A percentile compares a stretch with the other conserved stretches of the same genome.
Conservation (phyloP, 2,329 filamentous ascomycete species). For the Dryadomyces quercus-mongolicae region DNA sequence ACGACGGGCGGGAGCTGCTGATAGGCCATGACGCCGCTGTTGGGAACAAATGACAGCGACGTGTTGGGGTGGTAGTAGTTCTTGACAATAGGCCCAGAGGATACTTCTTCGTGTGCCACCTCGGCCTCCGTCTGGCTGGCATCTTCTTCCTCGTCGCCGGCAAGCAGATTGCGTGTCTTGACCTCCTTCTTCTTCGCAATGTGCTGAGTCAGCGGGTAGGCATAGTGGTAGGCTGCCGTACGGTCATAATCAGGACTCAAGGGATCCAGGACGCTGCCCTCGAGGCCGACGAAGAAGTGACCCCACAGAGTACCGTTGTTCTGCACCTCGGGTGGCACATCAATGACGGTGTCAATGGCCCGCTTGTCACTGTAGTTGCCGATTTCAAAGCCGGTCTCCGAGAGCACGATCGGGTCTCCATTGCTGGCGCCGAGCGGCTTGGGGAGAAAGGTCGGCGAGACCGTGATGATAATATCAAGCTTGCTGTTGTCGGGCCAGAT, state of each 20-base stretch:
- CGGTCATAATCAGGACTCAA: conserved; percentile 58
- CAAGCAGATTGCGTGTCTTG: conserved; percentile 83
- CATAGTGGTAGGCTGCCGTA: conserved; percentile 69
- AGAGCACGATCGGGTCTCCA: conserved; percentile 57
- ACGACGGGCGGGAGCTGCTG: conserved; percentile 58
- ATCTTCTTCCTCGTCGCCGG: conserved; percentile 32
- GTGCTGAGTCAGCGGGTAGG: conserved; percentile 78
- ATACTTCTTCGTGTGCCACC: conserved; percentile 31
- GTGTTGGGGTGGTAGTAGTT: conserved; percentile 96
- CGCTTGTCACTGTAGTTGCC: conserved; percentile 72
- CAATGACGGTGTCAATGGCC: conserved; percentile 63
- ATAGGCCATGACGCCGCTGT: conserved; percentile 59
- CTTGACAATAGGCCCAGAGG: conserved; percentile 55
- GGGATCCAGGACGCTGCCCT: conserved; percentile 68
- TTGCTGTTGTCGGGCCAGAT: conserved; percentile 75
- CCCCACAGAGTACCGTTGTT: conserved; percentile 90
- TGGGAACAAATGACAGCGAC: conserved; percentile 75
- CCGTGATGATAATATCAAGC: conserved; percentile 74
- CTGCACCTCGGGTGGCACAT: conserved; percentile 68
- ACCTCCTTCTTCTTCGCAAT: conserved; percentile 78
- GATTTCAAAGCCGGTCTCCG: conserved; percentile 69
- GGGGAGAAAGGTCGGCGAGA: conserved; percentile 63
- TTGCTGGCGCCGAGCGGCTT: conserved; percentile 54
- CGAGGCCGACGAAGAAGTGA: conserved; percentile 78
- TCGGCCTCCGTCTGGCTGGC: conserved; percentile 39